These are phyloP conservation scores for Lactarius hatsudake DNA, from an alignment of 768 basidiomycete genomes.

Conservation along the genomic window DNA sequence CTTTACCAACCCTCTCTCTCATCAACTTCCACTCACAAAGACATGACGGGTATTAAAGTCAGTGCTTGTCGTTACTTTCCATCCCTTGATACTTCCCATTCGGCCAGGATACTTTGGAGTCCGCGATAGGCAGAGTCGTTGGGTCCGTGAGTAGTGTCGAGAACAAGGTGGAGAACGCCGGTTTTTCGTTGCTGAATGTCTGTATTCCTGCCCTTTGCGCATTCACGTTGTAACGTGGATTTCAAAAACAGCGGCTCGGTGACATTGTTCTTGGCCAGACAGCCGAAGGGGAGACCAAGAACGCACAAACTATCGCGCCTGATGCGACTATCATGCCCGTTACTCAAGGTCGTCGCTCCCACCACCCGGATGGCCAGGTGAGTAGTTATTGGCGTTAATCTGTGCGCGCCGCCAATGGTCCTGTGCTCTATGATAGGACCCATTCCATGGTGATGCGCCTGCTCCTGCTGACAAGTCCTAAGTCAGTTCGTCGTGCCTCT, in stretches of 20 bases:
- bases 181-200: not conserved
- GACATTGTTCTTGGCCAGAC: conserved; percentile 12
- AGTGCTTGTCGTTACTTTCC: not conserved
- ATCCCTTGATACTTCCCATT: not conserved
- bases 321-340: not conserved
- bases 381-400: not conserved
- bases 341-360: conserved; percentile 10
- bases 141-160: no score
- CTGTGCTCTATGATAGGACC: conserved; percentile 7
- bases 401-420: not conserved
- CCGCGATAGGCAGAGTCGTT: not conserved
- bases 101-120: not conserved
- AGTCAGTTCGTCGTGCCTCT: not conserved
- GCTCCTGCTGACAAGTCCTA: not conserved
- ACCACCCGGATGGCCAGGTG: conserved; percentile 7
- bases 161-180: not conserved
- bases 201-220: not conserved
- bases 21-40: not conserved
- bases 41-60: conserved; percentile 5
- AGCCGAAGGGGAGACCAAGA: not conserved
- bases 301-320: not conserved
- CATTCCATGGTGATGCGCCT: not conserved
- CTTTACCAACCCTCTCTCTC: not conserved
- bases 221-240: not conserved
- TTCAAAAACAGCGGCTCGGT: conserved; percentile 5